These are phyloP conservation scores for Trichoderma cornu-damae DNA, from an alignment of 2,329 filamentous ascomycete species.

Conservation along the genomic window DNA sequence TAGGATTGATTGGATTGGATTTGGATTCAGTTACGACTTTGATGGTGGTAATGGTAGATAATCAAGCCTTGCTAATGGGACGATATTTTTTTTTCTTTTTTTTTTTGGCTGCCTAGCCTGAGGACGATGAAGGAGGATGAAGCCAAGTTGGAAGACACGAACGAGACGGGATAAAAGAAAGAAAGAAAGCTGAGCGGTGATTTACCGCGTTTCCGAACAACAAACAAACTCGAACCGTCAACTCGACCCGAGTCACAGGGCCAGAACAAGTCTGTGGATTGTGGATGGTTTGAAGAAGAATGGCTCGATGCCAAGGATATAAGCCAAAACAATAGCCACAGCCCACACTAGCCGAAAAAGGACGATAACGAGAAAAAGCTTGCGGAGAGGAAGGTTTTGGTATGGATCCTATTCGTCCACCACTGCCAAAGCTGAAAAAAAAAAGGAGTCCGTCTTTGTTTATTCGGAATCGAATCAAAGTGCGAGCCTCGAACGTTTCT, in stretches of 20 bases:
- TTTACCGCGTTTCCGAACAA: not conserved
- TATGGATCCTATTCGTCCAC: too few relatives aligned
- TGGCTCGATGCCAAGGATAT: slow-evolving; percentile 3
- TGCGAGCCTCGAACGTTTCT: too few relatives aligned
- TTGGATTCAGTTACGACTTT: not conserved
- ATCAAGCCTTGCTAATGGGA: not conserved
- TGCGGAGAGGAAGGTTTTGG: not conserved
- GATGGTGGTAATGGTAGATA: not conserved
- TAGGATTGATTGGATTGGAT: not conserved
- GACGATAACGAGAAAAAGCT: too few relatives aligned
- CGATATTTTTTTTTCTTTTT: not conserved
- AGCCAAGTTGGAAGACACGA: not conserved
- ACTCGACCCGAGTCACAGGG: not conserved
- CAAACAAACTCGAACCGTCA: not conserved
- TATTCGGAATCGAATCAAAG: too few relatives aligned
- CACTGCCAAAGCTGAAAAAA: too few relatives aligned
- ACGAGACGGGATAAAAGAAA: too few relatives aligned
- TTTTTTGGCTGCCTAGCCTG: not conserved
- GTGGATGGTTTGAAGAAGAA: not conserved
- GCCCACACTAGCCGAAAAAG: not conserved
- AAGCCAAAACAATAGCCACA: too few relatives aligned
- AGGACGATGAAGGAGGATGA: not conserved
- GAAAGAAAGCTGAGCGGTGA: not conserved
- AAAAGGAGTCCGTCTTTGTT: too few relatives aligned
- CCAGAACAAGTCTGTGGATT: not conserved